phyloP scores from a whole-genome alignment of 139 green algal species.

The Chlorella sp. region DNA sequence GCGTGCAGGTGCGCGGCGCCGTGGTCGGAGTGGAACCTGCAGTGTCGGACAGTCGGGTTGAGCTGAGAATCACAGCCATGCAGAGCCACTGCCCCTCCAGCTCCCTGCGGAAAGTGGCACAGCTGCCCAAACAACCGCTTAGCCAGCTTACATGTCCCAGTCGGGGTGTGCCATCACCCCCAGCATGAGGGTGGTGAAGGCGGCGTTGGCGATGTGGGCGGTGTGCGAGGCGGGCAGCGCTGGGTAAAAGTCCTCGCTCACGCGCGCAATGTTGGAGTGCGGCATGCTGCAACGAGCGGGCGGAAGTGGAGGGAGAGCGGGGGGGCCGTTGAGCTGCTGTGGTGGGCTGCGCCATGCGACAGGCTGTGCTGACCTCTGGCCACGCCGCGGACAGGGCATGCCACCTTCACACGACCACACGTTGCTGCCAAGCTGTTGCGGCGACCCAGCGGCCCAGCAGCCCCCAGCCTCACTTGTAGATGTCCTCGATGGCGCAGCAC shows the following conservation, averaged over 20 bases:
- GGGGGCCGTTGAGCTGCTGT: too few relatives aligned
- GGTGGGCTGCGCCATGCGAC: too few relatives aligned
- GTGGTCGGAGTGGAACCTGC: slow-evolving; percentile 63
- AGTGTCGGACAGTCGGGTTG: too few relatives aligned
- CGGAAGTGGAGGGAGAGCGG: too few relatives aligned
- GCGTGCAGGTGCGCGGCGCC: slow-evolving; percentile 58
- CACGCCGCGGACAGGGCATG: too few relatives aligned
- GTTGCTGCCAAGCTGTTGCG: too few relatives aligned
- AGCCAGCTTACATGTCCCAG: slow-evolving; percentile 56
- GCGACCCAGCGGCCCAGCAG: too few relatives aligned
- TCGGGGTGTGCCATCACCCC: slow-evolving; percentile 51
- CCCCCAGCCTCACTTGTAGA: slow-evolving; percentile 18
- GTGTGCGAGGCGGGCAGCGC: slow-evolving; percentile 62
- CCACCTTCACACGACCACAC: too few relatives aligned
- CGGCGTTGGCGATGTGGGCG: slow-evolving; percentile 88
- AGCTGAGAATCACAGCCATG: too few relatives aligned
- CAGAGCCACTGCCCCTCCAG: not conserved
- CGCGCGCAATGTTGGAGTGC: slow-evolving; percentile 64
- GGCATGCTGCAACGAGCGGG: slow-evolving; percentile 60
- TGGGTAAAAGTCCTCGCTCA: slow-evolving; percentile 82
- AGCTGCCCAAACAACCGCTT: not conserved
- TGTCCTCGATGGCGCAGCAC: slow-evolving; percentile 92
- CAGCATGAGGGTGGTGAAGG: slow-evolving; percentile 82
- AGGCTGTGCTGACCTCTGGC: too few relatives aligned
- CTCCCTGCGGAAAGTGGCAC: not conserved